Evolutionary conservation across 495 filamentous ascomycete species (phyloP).

Genomic region (Trypethelium eluteriae): DNA sequence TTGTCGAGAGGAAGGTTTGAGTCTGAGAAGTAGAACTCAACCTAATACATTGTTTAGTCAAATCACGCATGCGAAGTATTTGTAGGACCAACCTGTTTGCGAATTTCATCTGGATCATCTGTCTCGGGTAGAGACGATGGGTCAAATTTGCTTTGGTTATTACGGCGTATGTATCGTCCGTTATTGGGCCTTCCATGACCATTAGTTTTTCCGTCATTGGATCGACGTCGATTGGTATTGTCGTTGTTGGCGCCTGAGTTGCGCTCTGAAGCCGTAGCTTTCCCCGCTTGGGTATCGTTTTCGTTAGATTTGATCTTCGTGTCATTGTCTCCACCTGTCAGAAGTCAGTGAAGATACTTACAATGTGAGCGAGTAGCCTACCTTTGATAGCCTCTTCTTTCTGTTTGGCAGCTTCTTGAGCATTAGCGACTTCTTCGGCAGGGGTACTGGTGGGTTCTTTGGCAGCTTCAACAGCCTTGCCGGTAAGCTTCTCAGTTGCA

Average conservation of each 20-base stretch:
- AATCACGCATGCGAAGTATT: constrained; percentile 11
- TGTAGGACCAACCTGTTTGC: constrained; percentile 56
- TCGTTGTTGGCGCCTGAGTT: not conserved
- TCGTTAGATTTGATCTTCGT: not conserved
- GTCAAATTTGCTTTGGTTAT: constrained; percentile 30
- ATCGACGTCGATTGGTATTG: not conserved
- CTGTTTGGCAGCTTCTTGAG: constrained; percentile 7
- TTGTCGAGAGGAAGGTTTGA: constrained; percentile 83
- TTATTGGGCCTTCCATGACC: constrained; percentile 6
- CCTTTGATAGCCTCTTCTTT: not conserved
- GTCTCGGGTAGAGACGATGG: constrained; percentile 53
- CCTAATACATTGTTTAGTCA: constrained; percentile 45
- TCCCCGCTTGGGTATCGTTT: not conserved
- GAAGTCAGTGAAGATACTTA: not conserved
- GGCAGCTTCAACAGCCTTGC: not conserved
- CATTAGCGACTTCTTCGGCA: not conserved
- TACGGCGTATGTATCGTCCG: constrained; percentile 30
- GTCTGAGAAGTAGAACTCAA: constrained; percentile 97
- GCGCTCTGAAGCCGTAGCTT: not conserved
- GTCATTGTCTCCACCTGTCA: not conserved
- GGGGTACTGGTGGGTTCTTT: not conserved
- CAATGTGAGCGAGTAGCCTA: not conserved
- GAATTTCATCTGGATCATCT: constrained; percentile 67
- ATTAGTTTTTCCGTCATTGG: too few relatives aligned
- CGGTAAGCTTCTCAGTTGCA: not conserved